Conservation (phyloP, 805 yeast genomes). For the Starmerella bombi region DNA sequence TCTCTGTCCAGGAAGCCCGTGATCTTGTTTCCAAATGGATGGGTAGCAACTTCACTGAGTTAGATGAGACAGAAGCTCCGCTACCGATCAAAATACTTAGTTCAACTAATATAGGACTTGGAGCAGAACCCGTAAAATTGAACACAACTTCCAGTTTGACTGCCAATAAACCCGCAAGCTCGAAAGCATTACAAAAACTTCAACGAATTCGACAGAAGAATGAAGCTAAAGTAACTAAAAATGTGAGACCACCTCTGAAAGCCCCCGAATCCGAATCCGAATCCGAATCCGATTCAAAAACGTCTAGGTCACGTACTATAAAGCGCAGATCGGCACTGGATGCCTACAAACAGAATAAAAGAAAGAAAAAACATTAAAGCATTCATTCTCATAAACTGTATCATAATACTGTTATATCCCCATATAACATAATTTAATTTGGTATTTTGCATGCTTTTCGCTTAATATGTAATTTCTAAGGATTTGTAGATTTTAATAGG, state of each 20-base stretch:
- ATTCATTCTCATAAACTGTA: no score
- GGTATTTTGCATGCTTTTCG: no score
- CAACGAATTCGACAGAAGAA: not conserved
- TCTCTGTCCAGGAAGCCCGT: conserved; percentile 16
- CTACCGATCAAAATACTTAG: not conserved
- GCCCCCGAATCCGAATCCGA: conserved; percentile 7
- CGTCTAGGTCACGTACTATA: conserved; percentile 1
- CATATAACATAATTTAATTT: no score
- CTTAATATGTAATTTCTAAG: no score
- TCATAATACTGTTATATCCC: no score
- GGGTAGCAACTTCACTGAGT: conserved; percentile 10
- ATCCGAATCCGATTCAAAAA: conserved; percentile 11
- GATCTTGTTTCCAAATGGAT: conserved; percentile 18
- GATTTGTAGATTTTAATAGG: no score
- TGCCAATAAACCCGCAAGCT: not conserved
- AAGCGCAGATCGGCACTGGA: conserved; percentile 10
- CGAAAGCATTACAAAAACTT: conserved; percentile 7
- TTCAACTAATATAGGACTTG: conserved; percentile 14
- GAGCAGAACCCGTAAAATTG: conserved; percentile 4
- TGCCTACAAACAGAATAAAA: conserved; percentile 12
- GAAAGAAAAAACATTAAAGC: not conserved
- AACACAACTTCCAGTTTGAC: not conserved
- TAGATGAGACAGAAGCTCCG: conserved; percentile 7
- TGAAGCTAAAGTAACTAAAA: no score
- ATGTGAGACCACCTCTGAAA: not conserved